These are phyloP conservation scores for Conoideocrella luteorostrata DNA, from an alignment of 2,329 filamentous ascomycete genomes.

Conservation along the genomic window DNA sequence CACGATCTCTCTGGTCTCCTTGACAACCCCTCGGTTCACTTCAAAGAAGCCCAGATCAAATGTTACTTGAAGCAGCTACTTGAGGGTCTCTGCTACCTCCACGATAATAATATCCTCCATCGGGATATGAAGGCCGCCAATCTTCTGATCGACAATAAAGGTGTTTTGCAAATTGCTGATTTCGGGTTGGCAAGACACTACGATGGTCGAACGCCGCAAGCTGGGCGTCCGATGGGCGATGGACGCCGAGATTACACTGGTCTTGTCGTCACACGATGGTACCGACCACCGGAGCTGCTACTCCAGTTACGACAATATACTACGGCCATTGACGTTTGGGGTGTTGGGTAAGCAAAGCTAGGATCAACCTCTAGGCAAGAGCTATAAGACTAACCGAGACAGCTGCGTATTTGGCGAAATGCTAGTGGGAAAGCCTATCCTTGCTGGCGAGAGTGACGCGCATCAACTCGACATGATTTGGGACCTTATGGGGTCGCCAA, in stretches of 20 bases:
- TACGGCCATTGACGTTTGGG: constrained; percentile 98
- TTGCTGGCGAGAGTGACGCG: constrained; percentile 80
- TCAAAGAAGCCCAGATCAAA: constrained; percentile 89
- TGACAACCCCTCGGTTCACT: constrained; percentile 85
- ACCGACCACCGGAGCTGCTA: constrained; percentile 86
- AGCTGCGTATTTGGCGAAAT: constrained; percentile 99
- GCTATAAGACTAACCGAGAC: constrained; percentile 19
- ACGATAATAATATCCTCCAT: constrained; percentile 84
- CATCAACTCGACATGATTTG: constrained; percentile 94
- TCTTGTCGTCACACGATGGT: constrained; percentile 96
- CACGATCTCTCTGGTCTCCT: constrained; percentile 96
- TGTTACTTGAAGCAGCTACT: constrained; percentile 95
- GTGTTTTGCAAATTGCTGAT: constrained; percentile 92
- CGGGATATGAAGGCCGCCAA: constrained; percentile 99
- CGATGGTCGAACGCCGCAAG: constrained; percentile 71
- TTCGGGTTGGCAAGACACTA: constrained; percentile 93
- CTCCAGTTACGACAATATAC: constrained; percentile 86
- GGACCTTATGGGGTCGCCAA: constrained; percentile 84
- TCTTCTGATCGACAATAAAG: constrained; percentile 88
- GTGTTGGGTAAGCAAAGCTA: constrained; percentile 89
- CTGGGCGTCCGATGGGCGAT: constrained; percentile 75
- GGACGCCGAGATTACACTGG: constrained; percentile 88
- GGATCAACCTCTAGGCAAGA: too few relatives aligned
- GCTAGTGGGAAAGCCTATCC: constrained; percentile 87
- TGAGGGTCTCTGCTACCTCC: constrained; percentile 82